Evolutionary conservation across 1,139 yeast genomes (phyloP), one percentile per base, ranked within the genome.

Genomic region (Lodderomyces theae): DNA sequence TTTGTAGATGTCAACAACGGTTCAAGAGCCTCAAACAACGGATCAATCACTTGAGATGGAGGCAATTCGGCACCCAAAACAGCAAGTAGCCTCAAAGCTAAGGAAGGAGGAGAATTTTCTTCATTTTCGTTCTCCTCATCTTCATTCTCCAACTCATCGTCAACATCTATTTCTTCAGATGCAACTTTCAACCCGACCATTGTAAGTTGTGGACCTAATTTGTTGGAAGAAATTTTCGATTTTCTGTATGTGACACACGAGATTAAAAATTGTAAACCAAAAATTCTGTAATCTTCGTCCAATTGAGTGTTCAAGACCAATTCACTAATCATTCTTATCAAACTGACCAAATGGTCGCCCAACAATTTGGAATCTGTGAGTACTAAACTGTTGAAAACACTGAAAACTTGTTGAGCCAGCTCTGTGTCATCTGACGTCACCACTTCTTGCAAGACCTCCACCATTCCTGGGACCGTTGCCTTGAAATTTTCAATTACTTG

Each of bases 101-200:
- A 76, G 41, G 84, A 66, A 28, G 83, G 68, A 45, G 96, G 95
- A 43, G 82, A 76, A 55, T 80, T 86, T 64, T 90, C 97, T 64
- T 88, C 96, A 57, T 88, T 89, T 63, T 88, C 96, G 52, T 86
- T 90, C 54, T 87, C 92, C 58, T 87, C 96, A 46, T 85, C 88
- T 57, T 86, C 95, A 44, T 76, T 82, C 48, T 80, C 82, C 50
- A 85, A 72, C 58, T 82, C 90, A 29, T 80, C 88, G 44, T 72
- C 77, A 40, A 80, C 77, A 57, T 85, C 94, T 51, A 82, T 70
- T 60, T 83, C 89, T 65, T 88, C 95, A 45, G 94, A 77, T 21
- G 94, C 84, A 51, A 92, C 81, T 54, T 79, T 76, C 46, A 88
- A 69, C 45, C 95, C 94, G 45, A 86, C 75, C 49, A 79, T 63